Percentiles rank a stretch among this genome's conserved stretches.
These are phyloP conservation scores for Andrographis paniculata DNA, from an alignment of 305 asterid species.

Conservation along the genomic window DNA sequence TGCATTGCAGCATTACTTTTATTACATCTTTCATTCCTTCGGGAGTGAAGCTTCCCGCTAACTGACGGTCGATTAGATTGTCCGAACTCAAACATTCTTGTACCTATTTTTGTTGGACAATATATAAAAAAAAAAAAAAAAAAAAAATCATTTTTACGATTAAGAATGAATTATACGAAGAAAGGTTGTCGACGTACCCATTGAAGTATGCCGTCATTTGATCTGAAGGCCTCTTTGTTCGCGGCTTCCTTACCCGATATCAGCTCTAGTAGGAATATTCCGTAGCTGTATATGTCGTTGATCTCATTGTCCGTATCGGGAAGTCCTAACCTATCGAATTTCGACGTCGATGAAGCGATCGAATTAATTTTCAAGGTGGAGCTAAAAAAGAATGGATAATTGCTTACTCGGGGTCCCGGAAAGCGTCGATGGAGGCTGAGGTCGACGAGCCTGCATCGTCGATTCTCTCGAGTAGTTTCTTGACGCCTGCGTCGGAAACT, in stretches of 20 bases:
- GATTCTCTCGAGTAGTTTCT: slow-evolving; percentile 29
- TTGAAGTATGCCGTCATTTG: slow-evolving; percentile 31
- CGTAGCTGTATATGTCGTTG: slow-evolving; percentile 65
- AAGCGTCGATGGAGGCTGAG: slow-evolving; percentile 30
- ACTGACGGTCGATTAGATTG: slow-evolving; percentile 36
- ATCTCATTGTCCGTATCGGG: slow-evolving; percentile 20
- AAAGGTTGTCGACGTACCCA: slow-evolving; percentile 36
- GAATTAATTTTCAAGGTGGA: slow-evolving; percentile 1
- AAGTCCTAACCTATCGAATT: slow-evolving; percentile 31
- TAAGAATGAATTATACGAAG: no score
- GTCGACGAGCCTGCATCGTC: slow-evolving; percentile 41
- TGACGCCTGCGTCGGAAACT: slow-evolving; percentile 67
- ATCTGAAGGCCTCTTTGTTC: slow-evolving; percentile 30
- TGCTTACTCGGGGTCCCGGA: slow-evolving; percentile 66
- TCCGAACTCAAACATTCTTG: slow-evolving; percentile 29
- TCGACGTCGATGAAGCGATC: not conserved
- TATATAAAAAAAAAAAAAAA: no score
- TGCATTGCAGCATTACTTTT: slow-evolving; percentile 42
- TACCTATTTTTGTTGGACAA: no score
- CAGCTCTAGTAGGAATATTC: slow-evolving; percentile 62
- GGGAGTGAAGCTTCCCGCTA: slow-evolving; percentile 44
- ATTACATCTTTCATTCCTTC: slow-evolving; percentile 60
- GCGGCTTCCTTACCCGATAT: slow-evolving; percentile 47
- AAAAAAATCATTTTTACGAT: no score
- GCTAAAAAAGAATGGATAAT: slow-evolving; percentile 2